Evolutionary conservation across 2,329 filamentous ascomycete species (phyloP).

Genomic region (Cercospora sesami): DNA sequence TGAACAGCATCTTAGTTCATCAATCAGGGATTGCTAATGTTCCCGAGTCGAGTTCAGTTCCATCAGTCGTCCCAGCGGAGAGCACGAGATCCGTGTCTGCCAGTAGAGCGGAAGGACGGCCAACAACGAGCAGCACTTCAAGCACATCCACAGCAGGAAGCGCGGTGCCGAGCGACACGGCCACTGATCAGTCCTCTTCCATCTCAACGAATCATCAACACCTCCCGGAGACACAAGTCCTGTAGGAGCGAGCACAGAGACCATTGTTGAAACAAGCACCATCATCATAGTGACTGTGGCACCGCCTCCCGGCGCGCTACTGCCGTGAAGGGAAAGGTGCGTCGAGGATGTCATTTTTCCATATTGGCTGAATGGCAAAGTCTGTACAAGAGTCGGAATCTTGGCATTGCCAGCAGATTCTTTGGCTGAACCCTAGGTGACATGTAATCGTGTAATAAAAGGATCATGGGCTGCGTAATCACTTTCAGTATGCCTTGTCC

Average conservation of each 20-base stretch:
- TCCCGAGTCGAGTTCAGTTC: conserved; percentile 17
- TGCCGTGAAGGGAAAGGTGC: not conserved
- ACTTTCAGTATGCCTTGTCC: not conserved
- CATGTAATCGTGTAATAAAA: not conserved
- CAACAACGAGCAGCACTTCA: conserved; percentile 14
- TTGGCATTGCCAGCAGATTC: not conserved
- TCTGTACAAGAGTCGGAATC: not conserved
- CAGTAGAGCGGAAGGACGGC: conserved; percentile 23
- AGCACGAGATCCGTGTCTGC: conserved; percentile 26
- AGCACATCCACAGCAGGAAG: not conserved
- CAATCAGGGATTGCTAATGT: conserved; percentile 26
- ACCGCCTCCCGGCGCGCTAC: not conserved
- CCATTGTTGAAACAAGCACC: conserved; percentile 3
- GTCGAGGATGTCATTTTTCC: not conserved
- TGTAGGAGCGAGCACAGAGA: not conserved
- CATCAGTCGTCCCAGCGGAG: conserved; percentile 24
- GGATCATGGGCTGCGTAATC: not conserved
- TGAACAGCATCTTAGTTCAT: conserved; percentile 44
- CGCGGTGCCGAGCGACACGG: not conserved
- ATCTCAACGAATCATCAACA: not conserved
- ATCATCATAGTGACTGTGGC: conserved; percentile 1
- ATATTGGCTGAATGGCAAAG: not conserved
- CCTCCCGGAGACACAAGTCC: not conserved
- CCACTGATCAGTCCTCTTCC: not conserved
- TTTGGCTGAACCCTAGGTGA: not conserved